Percentiles rank a stretch among this genome's conserved stretches.
phyloP scores from a whole-genome alignment of 1,284 basidiomycete species.

The Vanrija humicola region DNA sequence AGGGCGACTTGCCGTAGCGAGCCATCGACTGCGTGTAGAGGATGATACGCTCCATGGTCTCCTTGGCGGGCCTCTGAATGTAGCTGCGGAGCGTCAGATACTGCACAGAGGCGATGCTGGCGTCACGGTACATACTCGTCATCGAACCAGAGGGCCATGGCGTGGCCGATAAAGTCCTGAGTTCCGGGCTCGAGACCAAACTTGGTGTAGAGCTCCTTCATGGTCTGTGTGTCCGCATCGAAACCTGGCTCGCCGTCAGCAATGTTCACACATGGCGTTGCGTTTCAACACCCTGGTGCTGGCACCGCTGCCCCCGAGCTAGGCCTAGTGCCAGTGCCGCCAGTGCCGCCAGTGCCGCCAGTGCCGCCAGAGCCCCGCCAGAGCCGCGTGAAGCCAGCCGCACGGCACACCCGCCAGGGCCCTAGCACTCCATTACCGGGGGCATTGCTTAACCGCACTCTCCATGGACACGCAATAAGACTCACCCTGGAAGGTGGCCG shows the following conservation, averaged over 20 bases:
- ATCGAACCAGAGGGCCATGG: constrained; percentile 97
- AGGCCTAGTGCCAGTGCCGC: background rate
- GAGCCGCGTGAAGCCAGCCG: background rate
- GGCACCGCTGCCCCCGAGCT: too few relatives aligned
- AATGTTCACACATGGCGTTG: background rate
- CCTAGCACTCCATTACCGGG: background rate
- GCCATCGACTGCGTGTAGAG: constrained; percentile 99
- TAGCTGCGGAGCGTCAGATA: constrained; percentile 58
- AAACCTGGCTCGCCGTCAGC: constrained; percentile 57
- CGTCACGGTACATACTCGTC: constrained; percentile 68
- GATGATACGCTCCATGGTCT: constrained; percentile 90
- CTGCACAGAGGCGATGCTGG: background rate
- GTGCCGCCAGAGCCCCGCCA: background rate
- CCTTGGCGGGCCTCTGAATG: constrained; percentile 83
- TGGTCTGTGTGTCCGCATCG: constrained; percentile 78
- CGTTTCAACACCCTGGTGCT: too few relatives aligned
- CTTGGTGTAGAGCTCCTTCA: constrained; percentile 92
- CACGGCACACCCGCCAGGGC: background rate
- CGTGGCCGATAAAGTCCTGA: constrained; percentile 98
- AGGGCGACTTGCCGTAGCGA: constrained; percentile 98
- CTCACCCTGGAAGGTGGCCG: constrained; percentile 88
- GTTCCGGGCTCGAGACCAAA: constrained; percentile 97
- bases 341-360: too few relatives aligned
- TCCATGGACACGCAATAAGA: constrained; percentile 1
- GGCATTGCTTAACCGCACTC: background rate